Base-by-base conservation (phyloP, 352 stramenopile species). In the Pythium folliculosum region DNA sequence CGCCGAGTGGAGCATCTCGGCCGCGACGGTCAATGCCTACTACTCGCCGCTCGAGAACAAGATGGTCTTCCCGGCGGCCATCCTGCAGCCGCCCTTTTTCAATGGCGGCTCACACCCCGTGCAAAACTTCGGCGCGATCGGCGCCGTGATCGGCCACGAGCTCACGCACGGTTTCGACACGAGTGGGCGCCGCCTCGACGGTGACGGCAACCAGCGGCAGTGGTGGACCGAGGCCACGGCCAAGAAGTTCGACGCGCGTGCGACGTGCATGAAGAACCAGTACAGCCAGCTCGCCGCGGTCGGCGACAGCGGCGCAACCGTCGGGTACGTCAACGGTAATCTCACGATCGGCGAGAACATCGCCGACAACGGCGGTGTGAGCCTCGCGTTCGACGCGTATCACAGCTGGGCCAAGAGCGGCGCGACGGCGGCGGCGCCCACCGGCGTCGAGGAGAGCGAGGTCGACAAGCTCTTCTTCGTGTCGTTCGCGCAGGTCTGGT, bases 81-180 rank as follows among this genome's bases (percentile, higher is more conserved):
- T 98, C 50, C 73, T 98, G n/a, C 94, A 98, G 72, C 77, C 80
- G 27, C 94, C 94, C 9, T 97, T 98, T 59, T 98, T 97, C 69
- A 78, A 95, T 27, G 76, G 72, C 37, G 73, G 80, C n/a, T 77
- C 70, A 8, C 77, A 94, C 60, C 77, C 89, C 53, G 88, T 89
- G 19, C 84, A 93, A 21, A 97, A 97, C 61, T 98, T 95, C 69
- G 93, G 93, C 12, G 78, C 85, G 0, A 94, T 98, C 65, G 91
- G 91, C 22, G 84, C 90, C 19, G 83, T 98, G 19, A 90, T 97
- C 6, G 95, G 91, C 1, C 95, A 98, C 69, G 95, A 98, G 75
- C 95, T 98, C 70, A 97, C 89, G 7, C 95, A 98, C 63, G 95
- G 90, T 0, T 98, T 98, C 61, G 95, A 98, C 68, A 89, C 92